Conservation (phyloP, 2,329 filamentous ascomycete genomes). For the Knoxdaviesia capensis region DNA sequence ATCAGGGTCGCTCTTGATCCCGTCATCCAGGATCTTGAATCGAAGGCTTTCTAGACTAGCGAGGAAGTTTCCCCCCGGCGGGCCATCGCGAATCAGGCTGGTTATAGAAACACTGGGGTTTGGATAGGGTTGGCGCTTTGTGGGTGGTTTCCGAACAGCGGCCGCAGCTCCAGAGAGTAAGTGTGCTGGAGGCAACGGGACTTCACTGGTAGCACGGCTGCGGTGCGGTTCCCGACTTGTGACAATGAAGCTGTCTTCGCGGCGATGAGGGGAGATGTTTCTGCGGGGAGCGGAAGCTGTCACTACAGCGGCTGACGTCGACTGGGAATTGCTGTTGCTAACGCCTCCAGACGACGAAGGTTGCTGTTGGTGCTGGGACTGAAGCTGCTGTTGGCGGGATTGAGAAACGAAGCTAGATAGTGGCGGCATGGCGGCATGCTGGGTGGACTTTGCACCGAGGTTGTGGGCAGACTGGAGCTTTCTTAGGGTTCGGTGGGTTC, state of each 20-base stretch:
- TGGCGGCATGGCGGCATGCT: too few relatives aligned
- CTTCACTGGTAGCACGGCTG: conserved; percentile 1
- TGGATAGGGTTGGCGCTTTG: too few relatives aligned
- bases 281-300: conserved; percentile 2
- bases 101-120: too few relatives aligned
- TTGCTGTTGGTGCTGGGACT: conserved; percentile 14
- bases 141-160: too few relatives aligned
- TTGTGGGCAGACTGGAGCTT: conserved; percentile 60
- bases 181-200: neutral
- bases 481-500: conserved; percentile 46
- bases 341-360: conserved; percentile 7
- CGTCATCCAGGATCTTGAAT: conserved; percentile 54
- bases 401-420: conserved; percentile 23
- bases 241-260: neutral
- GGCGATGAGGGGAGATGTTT: conserved; percentile 5
- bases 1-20: conserved; percentile 57
- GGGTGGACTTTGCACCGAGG: conserved; percentile 33
- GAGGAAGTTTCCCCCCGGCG: conserved; percentile 46
- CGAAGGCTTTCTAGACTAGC: conserved; percentile 50
- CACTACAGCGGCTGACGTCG: conserved; percentile 7
- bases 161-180: conserved; percentile 1
- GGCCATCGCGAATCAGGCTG: conserved; percentile 55
- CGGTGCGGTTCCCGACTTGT: conserved; percentile 1
- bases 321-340: conserved; percentile 10
- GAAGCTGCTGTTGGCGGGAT: conserved; percentile 25